Base-by-base conservation (phyloP, 2,329 filamentous ascomycete species). In the Stachybotrys elegans region DNA sequence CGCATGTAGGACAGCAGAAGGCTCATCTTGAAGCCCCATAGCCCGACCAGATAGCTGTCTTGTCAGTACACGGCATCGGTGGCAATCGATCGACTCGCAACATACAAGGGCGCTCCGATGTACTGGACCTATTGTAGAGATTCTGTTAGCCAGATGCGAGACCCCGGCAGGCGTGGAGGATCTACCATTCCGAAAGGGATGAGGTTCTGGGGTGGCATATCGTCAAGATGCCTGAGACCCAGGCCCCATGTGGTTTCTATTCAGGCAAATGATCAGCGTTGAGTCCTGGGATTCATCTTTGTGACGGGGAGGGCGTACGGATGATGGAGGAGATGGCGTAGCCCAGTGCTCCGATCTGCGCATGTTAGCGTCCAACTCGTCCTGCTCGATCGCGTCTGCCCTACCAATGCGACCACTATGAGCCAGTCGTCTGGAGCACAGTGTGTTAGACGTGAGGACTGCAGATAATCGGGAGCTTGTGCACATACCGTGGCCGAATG, bases 181-280 rank as follows among this genome's bases (percentile, higher is more conserved):
- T 42, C 42, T 25, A 57, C 56, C 20, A 68, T 50, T n/a, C 62
- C 62, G 51, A 71, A 72, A 27, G 59, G 56, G 32, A 59, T 60
- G 12, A 67, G 35, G 40, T 72, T 69, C 25, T 67, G 47, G 0
- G 23, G 14, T 0, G 69, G 69, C 49, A 72, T 59, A 36, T 70
- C 63, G 1, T 56, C 46, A 3, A 68, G 47, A 9, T 54, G 46
- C 31, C 52, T 51, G 2, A 72, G 48, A 5, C 68, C 69, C 0
- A 71, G 57, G 1, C 69, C 69, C 60, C 62, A 71, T 67, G 59
- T 68, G 34, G 69, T 68, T 49, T 71, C 68, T 71, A 39, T n/a
- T 25, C 8, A 14, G 35, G 16, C 16, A 16, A 22, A 9, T 14
- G 4, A 22, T 40, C n/a, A 40, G 40, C 16, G 31, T 29, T 12